Evolutionary conservation across 177 flowering plant genomes (phyloP).

Genomic region (Tripterygium wilfordii): DNA sequence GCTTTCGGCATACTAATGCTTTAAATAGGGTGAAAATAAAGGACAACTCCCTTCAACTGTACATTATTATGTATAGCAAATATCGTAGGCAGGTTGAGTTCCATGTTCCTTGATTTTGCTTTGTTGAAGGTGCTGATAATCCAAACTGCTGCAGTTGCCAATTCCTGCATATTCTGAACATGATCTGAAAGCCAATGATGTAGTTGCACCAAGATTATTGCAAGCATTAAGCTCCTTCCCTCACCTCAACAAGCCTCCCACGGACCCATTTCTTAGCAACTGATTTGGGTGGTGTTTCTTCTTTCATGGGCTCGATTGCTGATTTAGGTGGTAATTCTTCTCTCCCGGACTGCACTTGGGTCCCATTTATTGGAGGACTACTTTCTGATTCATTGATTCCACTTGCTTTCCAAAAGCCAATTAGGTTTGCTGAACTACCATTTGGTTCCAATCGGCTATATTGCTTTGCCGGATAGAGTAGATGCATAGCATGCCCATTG

Average conservation of each 20-base stretch:
- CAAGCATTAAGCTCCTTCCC: constrained; percentile 20
- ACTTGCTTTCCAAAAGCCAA: no score
- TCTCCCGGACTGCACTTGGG: background rate
- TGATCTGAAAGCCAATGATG: background rate
- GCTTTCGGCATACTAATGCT: no score
- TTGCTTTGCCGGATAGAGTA: constrained; percentile 7
- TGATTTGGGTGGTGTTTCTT: constrained; percentile 13
- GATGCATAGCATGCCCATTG: constrained; percentile 8
- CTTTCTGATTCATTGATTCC: no score
- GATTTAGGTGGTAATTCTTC: background rate
- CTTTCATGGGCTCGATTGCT: constrained; percentile 1
- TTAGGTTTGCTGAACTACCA: background rate
- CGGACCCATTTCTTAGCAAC: constrained; percentile 54
- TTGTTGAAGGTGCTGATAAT: background rate
- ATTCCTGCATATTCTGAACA: background rate
- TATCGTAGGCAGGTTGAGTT: no score
- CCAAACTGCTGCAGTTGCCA: no score
- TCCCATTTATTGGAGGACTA: constrained; percentile 7
- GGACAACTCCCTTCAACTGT: no score
- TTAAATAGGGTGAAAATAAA: no score
- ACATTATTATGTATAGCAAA: no score
- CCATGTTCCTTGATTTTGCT: no score
- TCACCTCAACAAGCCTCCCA: constrained; percentile 55
- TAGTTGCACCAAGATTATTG: no score
- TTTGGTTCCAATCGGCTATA: constrained; percentile 3